Percentiles rank a stretch among this genome's conserved stretches.
Conservation (phyloP, 2,329 filamentous ascomycete species). For the Epichloe sibirici region DNA sequence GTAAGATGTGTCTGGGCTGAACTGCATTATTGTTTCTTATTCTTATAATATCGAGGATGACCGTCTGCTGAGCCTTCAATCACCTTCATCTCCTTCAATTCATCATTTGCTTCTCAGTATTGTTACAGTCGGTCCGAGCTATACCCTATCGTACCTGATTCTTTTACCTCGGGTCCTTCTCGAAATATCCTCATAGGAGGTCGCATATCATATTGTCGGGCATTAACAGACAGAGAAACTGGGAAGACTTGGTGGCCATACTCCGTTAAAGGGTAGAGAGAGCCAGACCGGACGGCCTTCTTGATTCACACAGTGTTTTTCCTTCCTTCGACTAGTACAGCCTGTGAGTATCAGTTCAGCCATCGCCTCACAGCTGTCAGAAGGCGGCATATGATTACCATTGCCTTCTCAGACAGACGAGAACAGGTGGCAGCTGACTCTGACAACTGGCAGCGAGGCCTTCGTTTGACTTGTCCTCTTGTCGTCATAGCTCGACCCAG, state of each 20-base stretch:
- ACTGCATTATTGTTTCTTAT: neutral
- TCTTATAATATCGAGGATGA: neutral
- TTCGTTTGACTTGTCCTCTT: neutral
- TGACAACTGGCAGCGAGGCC: slow-evolving; percentile 3
- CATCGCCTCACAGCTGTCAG: slow-evolving; percentile 1
- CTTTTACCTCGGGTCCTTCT: neutral
- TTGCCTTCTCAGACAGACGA: neutral
- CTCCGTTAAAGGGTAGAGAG: neutral
- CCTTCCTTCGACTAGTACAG: neutral
- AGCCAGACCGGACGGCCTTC: neutral
- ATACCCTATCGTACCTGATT: neutral
- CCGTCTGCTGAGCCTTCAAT: neutral
- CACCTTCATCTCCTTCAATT: neutral
- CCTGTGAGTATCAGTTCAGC: slow-evolving; percentile 1
- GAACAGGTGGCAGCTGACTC: slow-evolving; percentile 3
- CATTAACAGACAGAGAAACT: neutral
- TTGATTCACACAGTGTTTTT: neutral
- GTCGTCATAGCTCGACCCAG: slow-evolving; percentile 2
- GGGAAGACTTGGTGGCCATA: neutral
- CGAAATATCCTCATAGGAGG: neutral
- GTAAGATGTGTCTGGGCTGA: neutral
- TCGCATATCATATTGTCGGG: neutral
- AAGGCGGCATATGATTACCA: neutral
- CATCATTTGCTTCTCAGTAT: neutral
- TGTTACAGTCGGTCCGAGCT: neutral